phyloP scores from a whole-genome alignment of 2,329 filamentous ascomycete genomes.

The Trichoderma oligosporum region DNA sequence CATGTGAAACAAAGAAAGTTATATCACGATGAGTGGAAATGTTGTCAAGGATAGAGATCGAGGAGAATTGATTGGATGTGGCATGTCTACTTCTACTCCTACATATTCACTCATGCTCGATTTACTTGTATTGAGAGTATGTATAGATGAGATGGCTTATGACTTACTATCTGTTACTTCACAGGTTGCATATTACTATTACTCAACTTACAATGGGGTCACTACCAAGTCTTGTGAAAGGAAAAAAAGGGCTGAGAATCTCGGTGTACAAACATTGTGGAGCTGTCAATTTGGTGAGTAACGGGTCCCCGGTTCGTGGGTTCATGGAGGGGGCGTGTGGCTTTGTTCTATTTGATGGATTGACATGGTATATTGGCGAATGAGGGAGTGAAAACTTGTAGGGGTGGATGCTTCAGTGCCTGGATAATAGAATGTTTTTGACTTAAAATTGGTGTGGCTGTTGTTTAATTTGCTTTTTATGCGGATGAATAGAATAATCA shows the following conservation, averaged over 20 bases:
- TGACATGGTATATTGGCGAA: not conserved
- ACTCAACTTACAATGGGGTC: too few species aligned
- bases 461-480: not conserved
- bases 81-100: not conserved
- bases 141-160: not conserved
- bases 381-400: not conserved
- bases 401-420: not conserved
- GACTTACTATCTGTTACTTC: not conserved
- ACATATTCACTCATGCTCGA: not conserved
- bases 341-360: not conserved
- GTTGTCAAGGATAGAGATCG: not conserved
- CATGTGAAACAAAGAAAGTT: not conserved
- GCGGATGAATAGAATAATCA: too few species aligned
- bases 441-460: not conserved
- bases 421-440: not conserved
- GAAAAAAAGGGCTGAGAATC: not conserved
- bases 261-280: not conserved
- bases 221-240: not conserved
- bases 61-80: not conserved
- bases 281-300: not conserved
- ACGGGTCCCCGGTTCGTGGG: not conserved
- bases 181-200: too few species aligned
- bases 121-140: not conserved
- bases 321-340: slow-evolving; percentile 1
- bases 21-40: not conserved